Conservation (phyloP, 2,329 filamentous ascomycete species). For the Pseudocercospora cruenta region DNA sequence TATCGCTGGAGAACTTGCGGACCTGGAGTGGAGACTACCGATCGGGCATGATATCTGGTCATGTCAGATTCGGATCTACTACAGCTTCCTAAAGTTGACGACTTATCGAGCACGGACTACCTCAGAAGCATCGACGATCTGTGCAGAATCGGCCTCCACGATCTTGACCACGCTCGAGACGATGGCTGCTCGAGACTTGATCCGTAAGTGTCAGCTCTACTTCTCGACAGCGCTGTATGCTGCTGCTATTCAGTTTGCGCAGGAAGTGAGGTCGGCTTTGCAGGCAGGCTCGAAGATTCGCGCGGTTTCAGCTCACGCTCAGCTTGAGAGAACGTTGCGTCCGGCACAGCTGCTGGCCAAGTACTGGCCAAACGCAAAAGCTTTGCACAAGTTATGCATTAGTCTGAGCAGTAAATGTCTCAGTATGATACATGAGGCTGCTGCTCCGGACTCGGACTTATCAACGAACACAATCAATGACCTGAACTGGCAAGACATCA, state of each 20-base stretch:
- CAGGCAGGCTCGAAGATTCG: conserved; percentile 1
- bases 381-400: conserved; percentile 12
- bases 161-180: conserved; percentile 19
- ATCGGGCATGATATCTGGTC: conserved; percentile 15
- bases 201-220: conserved; percentile 9
- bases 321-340: conserved; percentile 15
- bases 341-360: conserved; percentile 14
- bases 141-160: conserved; percentile 12
- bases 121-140: background rate
- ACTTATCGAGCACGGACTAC: conserved; percentile 1
- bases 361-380: conserved; percentile 17
- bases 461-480: background rate
- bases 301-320: conserved; percentile 14
- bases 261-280: conserved; percentile 4
- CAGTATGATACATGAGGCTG: background rate
- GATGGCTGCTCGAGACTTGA: conserved; percentile 7
- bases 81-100: conserved; percentile 14
- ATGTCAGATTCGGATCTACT: conserved; percentile 17
- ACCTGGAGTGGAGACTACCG: conserved; percentile 9
- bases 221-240: conserved; percentile 14
- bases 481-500: conserved; percentile 5
- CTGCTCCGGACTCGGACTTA: background rate
- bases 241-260: conserved; percentile 15
- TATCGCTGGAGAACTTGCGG: conserved; percentile 8
- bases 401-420: background rate